Conservation (phyloP, 139 green algal species). For the Zygnema cylindricum region DNA sequence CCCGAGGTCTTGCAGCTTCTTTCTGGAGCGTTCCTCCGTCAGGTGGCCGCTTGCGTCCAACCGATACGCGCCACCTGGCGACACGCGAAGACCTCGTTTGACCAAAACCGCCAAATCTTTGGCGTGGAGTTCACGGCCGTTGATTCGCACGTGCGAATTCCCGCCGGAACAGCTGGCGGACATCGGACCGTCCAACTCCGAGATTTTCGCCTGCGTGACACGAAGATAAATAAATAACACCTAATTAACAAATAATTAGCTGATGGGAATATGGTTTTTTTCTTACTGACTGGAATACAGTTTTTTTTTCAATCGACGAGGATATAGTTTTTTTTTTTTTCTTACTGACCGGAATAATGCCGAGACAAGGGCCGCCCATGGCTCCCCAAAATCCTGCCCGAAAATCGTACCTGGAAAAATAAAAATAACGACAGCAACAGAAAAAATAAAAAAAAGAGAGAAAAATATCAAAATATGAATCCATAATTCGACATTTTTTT, state of each 20-base stretch:
- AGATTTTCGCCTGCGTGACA: background rate
- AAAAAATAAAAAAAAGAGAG: background rate
- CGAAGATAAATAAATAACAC: too few species aligned
- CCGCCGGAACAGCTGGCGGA: conserved; percentile 18
- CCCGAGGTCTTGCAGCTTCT: conserved; percentile 18
- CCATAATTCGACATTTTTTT: background rate
- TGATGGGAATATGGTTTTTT: too few species aligned
- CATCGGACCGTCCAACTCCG: conserved; percentile 28
- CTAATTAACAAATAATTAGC: too few species aligned
- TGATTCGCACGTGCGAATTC: conserved; percentile 35
- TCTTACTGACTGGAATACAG: too few species aligned
- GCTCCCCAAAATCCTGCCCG: conserved; percentile 51
- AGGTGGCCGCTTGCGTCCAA: conserved; percentile 31
- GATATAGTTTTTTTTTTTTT: background rate
- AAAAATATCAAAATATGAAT: background rate
- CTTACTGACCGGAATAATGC: conserved; percentile 52
- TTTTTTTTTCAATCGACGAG: too few species aligned
- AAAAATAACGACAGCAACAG: too few species aligned
- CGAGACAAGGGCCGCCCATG: conserved; percentile 40
- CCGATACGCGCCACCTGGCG: background rate
- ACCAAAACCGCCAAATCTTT: conserved; percentile 30
- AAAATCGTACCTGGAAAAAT: conserved; percentile 42
- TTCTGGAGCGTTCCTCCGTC: background rate
- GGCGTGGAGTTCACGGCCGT: conserved; percentile 46
- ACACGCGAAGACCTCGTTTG: conserved; percentile 6